Base-by-base conservation (phyloP, 2,329 filamentous ascomycete genomes). In the Exophiala calicioides region DNA sequence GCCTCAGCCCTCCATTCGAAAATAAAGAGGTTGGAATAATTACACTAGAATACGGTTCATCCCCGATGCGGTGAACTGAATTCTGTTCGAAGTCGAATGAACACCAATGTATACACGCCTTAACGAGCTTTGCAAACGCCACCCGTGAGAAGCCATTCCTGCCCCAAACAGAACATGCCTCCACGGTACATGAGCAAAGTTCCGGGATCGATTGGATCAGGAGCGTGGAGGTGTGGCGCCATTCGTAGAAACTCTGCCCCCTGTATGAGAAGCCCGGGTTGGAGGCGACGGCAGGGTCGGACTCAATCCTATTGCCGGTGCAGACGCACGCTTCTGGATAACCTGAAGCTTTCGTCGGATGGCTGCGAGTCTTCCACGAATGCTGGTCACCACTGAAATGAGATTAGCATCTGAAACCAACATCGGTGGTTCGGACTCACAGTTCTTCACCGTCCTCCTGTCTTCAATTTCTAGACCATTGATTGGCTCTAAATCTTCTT, bases 311-410 rank as follows among this genome's bases (percentile, higher is more conserved):
- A 61, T 61, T 3, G 64, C 53, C 13, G 69, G 65, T 19, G 67
- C 68, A n/a, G 71, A 69, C 5, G 65, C 63, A 52, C 73, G 69
- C 52, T 74, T 74, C 8, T 71, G 64, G 35, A 76, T 64, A n/a
- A 73, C 52, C 13, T 69, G 64, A 41, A 76, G 68, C 57, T 77
- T 78, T 63, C 73, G 75, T 41, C 69, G 68, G 27, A 77, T 63
- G 47, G 71, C 65, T 10, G 65, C 57, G 26, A 77, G 64, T 29
- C 75, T 72, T 45, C 62, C 62, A 24, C 73, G 73, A 60, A 77
- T 76, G 52, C 73, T 73, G 15, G 68, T 64, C 6, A 76, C 72
- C 55, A 76, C 71, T 75, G 36, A 45, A 20, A 23, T 19, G 13
- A 50, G 7, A 23, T 70, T 55, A 69, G 50, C 37, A 34, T 27